These are phyloP conservation scores for Wickerhamomyces silvicola DNA, from an alignment of 805 yeast genomes.

Conservation along the genomic window DNA sequence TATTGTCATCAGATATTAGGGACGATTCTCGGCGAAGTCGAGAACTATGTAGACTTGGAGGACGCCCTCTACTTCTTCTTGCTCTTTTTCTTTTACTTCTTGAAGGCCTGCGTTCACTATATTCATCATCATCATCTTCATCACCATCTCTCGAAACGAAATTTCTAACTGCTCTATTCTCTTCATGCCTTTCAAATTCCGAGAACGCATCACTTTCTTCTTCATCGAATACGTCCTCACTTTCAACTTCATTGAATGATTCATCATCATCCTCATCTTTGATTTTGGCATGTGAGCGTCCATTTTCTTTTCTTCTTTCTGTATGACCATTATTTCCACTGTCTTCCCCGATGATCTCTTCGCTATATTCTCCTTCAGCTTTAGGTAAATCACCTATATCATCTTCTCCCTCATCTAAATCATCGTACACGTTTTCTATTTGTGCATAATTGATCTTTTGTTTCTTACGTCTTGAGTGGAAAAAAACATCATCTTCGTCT, in stretches of 20 bases:
- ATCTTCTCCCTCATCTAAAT: slow-evolving; percentile 20
- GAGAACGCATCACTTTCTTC: slow-evolving; percentile 11
- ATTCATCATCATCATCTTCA: slow-evolving; percentile 25
- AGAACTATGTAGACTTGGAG: too few species aligned
- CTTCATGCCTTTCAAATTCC: slow-evolving; percentile 6
- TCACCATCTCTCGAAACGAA: slow-evolving; percentile 24
- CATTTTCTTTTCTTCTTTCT: slow-evolving; percentile 9
- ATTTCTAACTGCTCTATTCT: slow-evolving; percentile 14
- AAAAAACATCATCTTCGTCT: slow-evolving; percentile 22
- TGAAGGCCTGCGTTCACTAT: slow-evolving; percentile 8
- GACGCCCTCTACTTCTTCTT: slow-evolving; percentile 5
- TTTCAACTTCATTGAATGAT: slow-evolving; percentile 33
- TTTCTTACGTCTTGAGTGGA: slow-evolving; percentile 27
- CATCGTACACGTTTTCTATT: slow-evolving; percentile 26
- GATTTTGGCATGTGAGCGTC: slow-evolving; percentile 13
- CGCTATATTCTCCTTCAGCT: slow-evolving; percentile 6
- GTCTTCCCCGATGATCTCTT: slow-evolving; percentile 6
- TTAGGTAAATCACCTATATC: slow-evolving; percentile 1
- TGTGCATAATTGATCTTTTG: slow-evolving; percentile 29
- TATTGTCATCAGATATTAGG: slow-evolving; percentile 13
- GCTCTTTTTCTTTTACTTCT: slow-evolving; percentile 9
- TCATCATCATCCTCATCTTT: slow-evolving; percentile 25
- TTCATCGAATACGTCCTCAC: slow-evolving; percentile 27
- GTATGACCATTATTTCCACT: slow-evolving; percentile 7
- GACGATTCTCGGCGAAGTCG: too few species aligned